Evolutionary conservation across 2,329 filamentous ascomycete genomes (phyloP).

Genomic region (Trichoderma sp.): DNA sequence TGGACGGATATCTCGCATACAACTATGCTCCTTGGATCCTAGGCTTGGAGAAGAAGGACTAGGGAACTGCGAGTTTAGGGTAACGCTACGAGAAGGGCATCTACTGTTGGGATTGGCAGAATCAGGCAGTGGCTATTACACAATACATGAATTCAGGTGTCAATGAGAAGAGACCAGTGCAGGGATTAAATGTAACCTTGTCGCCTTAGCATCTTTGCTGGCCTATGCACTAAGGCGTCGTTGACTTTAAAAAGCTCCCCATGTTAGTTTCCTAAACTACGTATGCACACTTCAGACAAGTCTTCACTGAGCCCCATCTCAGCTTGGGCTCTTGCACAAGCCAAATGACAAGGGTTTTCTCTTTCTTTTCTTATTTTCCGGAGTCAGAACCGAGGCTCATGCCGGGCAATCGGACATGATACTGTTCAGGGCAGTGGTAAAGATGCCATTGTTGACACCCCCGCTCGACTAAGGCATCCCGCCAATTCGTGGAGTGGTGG

Average conservation of each 20-base stretch:
- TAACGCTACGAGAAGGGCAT: not conserved
- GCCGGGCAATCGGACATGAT: conserved; percentile 6
- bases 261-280: not conserved
- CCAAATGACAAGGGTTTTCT: conserved; percentile 2
- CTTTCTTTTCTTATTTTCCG: too few relatives aligned
- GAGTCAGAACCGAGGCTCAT: conserved; percentile 1
- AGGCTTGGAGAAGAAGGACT: conserved; percentile 1
- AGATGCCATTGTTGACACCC: not conserved
- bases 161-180: not conserved
- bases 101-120: not conserved
- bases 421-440: not conserved
- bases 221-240: not conserved
- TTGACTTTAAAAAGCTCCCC: not conserved
- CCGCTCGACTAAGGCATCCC: not conserved
- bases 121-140: not conserved
- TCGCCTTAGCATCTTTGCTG: not conserved
- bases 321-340: conserved; percentile 13
- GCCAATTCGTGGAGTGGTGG: not conserved
- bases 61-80: not conserved
- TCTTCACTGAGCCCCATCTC: not conserved
- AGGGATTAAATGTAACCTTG: not conserved
- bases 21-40: conserved; percentile 27
- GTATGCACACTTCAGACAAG: not conserved
- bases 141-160: not conserved
- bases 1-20: conserved; percentile 30